phyloP scores from a whole-genome alignment of 1,284 basidiomycete genomes.

The Melampsora abietis-canadensis region DNA sequence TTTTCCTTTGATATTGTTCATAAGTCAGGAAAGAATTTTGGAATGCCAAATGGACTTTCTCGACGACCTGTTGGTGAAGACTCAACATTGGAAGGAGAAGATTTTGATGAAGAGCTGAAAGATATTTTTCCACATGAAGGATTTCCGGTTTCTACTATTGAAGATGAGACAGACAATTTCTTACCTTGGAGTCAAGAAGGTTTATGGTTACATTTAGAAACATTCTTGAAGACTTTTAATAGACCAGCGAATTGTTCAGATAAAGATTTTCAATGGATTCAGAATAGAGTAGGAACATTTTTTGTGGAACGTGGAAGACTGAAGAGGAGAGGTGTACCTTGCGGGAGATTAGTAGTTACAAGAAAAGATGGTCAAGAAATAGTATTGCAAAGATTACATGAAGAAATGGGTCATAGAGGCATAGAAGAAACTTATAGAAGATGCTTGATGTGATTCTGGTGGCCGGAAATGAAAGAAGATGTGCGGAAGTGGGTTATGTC shows the following conservation, averaged over 20 bases:
- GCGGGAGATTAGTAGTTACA: background rate
- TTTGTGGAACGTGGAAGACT: background rate
- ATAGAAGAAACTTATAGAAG: constrained; percentile 8
- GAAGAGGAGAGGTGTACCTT: background rate
- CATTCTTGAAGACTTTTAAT: background rate
- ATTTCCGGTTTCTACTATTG: too few species aligned
- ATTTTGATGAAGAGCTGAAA: background rate
- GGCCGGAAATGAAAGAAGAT: constrained; percentile 8
- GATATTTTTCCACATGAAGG: too few species aligned
- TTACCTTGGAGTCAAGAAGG: background rate
- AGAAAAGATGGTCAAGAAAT: background rate
- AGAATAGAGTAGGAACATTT: background rate
- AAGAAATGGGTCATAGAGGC: background rate
- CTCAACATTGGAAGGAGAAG: background rate
- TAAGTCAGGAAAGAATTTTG: constrained; percentile 8
- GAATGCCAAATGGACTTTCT: constrained; percentile 8
- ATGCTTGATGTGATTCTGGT: background rate
- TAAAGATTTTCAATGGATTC: background rate
- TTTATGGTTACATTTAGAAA: background rate
- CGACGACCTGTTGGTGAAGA: background rate
- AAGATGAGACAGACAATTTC: too few species aligned
- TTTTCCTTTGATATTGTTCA: constrained; percentile 20
- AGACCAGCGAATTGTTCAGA: background rate
- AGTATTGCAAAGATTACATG: background rate
- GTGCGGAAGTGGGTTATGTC: background rate